Evolutionary conservation across 2,329 filamentous ascomycete species (phyloP).

Genomic region (Monilinia fructicola): DNA sequence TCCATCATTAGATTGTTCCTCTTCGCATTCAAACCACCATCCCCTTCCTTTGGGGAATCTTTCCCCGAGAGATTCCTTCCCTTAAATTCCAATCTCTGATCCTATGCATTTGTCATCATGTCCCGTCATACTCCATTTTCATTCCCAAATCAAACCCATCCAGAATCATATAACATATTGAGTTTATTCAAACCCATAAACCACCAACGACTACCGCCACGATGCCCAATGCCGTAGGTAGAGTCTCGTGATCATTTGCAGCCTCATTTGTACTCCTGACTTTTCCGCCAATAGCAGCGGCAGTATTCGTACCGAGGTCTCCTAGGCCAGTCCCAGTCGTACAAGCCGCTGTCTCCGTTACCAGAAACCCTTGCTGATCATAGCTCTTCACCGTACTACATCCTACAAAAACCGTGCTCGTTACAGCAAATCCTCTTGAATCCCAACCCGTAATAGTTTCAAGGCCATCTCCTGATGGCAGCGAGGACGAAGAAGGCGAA

Average conservation of each 20-base stretch:
- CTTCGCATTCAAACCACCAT: background rate
- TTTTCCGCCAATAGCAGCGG: conserved; percentile 31
- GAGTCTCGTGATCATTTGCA: conserved; percentile 25
- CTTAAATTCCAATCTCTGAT: background rate
- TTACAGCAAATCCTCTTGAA: conserved; percentile 51
- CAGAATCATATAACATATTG: background rate
- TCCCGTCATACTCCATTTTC: background rate
- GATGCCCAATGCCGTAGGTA: conserved; percentile 12
- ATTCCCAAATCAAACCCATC: background rate
- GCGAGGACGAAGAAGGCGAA: conserved; percentile 49
- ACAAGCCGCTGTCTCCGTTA: conserved; percentile 35
- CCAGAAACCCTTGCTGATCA: conserved; percentile 48
- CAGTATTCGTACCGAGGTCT: conserved; percentile 26
- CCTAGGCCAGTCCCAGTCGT: conserved; percentile 16
- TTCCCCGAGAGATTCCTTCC: background rate
- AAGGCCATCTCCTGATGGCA: conserved; percentile 35
- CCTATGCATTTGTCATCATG: background rate
- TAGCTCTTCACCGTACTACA: conserved; percentile 45
- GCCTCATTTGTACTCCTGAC: conserved; percentile 30
- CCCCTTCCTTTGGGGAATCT: background rate
- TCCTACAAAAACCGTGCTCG: conserved; percentile 44
- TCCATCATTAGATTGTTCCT: conserved; percentile 1
- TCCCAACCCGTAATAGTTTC: conserved; percentile 48
- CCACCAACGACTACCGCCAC: conserved; percentile 6
- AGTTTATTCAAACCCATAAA: conserved; percentile 2